Evolutionary conservation across 768 basidiomycete species (phyloP).

Genomic region (Lyophyllum semitale): DNA sequence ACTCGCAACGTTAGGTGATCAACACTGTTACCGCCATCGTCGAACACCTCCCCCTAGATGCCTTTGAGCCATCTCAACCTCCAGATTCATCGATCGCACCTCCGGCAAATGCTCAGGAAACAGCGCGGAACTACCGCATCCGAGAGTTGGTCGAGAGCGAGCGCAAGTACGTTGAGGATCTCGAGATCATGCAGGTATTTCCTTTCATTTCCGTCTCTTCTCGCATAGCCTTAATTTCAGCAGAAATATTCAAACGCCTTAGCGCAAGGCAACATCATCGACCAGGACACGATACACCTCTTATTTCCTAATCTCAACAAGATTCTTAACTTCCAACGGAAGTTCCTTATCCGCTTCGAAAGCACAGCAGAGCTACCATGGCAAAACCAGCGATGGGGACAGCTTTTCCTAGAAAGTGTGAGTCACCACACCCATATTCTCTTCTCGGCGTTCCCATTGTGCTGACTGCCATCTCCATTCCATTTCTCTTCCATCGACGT

Average conservation of each 20-base stretch:
- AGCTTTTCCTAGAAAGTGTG: slow-evolving; percentile 81
- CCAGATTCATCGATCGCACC: slow-evolving; percentile 53
- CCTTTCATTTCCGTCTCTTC: slow-evolving; percentile 12
- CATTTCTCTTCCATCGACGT: slow-evolving; percentile 14
- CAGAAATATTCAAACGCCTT: slow-evolving; percentile 90
- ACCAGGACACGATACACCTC: slow-evolving; percentile 93
- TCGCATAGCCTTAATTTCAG: slow-evolving; percentile 18
- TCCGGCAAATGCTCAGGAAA: slow-evolving; percentile 59
- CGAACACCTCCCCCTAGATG: slow-evolving; percentile 67
- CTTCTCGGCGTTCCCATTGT: slow-evolving; percentile 46
- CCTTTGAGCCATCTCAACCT: slow-evolving; percentile 64
- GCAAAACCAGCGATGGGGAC: slow-evolving; percentile 87
- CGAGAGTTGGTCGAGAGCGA: slow-evolving; percentile 94
- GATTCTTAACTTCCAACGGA: slow-evolving; percentile 94
- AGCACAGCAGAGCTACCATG: slow-evolving; percentile 81
- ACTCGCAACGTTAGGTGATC: slow-evolving; percentile 61
- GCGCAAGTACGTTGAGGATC: slow-evolving; percentile 93
- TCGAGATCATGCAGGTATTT: slow-evolving; percentile 93
- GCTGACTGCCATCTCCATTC: slow-evolving; percentile 29
- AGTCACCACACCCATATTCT: slow-evolving; percentile 44
- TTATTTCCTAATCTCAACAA: slow-evolving; percentile 95
- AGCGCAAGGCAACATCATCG: slow-evolving; percentile 80
- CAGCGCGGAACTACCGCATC: slow-evolving; percentile 75
- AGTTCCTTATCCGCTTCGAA: slow-evolving; percentile 89
- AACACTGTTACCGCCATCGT: slow-evolving; percentile 88